Evolutionary conservation across 2,329 filamentous ascomycete genomes (phyloP).

Genomic region (Nothophoma quercina): DNA sequence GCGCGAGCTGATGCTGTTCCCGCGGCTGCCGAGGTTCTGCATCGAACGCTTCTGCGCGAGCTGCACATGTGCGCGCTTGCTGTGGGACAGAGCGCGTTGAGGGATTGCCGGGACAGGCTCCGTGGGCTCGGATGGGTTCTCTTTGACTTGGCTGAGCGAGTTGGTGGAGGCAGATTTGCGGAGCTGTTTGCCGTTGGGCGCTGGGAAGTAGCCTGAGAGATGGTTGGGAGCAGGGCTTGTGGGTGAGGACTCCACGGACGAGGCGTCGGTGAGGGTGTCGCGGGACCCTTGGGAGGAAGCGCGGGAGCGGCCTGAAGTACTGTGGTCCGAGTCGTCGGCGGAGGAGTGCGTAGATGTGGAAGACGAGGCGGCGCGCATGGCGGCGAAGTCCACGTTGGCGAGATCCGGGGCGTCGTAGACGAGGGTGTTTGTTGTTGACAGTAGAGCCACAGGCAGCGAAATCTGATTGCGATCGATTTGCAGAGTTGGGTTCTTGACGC

Average conservation of each 20-base stretch:
- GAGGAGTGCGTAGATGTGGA: slow-evolving; percentile 66
- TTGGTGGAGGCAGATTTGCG: slow-evolving; percentile 51
- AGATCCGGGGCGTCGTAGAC: slow-evolving; percentile 94
- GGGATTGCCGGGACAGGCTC: slow-evolving; percentile 73
- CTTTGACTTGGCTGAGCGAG: slow-evolving; percentile 39
- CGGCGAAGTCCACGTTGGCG: slow-evolving; percentile 48
- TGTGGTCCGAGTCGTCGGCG: slow-evolving; percentile 76
- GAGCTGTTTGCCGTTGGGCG: slow-evolving; percentile 54
- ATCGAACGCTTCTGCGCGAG: slow-evolving; percentile 74
- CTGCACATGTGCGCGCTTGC: slow-evolving; percentile 83
- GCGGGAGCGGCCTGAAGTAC: slow-evolving; percentile 56
- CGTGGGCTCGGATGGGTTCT: slow-evolving; percentile 23
- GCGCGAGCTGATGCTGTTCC: slow-evolving; percentile 22
- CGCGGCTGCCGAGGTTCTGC: slow-evolving; percentile 45
- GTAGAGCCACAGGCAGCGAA: slow-evolving; percentile 82
- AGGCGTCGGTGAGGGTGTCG: slow-evolving; percentile 72
- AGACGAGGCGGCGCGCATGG: slow-evolving; percentile 45
- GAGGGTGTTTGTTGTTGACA: slow-evolving; percentile 96
- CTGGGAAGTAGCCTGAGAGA: slow-evolving; percentile 65
- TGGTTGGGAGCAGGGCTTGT: slow-evolving; percentile 64
- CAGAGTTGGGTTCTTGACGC: slow-evolving; percentile 54
- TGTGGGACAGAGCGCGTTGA: slow-evolving; percentile 82
- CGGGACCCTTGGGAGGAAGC: slow-evolving; percentile 63
- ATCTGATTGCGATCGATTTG: slow-evolving; percentile 74
- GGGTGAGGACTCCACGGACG: slow-evolving; percentile 57